Evolutionary conservation across 345 rosid genomes (phyloP), one percentile per base, ranked within the genome.

Genomic region (Lepidium africanum): DNA sequence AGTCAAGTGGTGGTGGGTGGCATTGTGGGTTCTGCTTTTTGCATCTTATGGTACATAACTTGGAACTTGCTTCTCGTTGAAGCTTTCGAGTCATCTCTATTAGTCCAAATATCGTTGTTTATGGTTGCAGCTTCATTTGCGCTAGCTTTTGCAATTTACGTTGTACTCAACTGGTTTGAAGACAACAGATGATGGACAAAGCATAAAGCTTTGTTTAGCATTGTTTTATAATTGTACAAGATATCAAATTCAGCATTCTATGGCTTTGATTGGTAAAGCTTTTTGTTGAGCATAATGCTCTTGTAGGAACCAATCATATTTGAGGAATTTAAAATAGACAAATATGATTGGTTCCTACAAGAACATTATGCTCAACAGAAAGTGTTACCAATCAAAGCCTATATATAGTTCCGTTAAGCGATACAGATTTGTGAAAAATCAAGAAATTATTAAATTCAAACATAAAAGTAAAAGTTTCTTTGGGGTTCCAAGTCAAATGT

Each of bases 1-100:
- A 76, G 81, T 72, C 98, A 92, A 84, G 85, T 92, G 52, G 72
- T 67, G 5, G 92, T 89, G 37, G 98, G 95, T 48, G 91, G 80
- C 1, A 74, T 76, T 0, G 41, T 80, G 35, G 96, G 98, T 21
- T 76, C 77, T 1, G 9, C 67, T 33, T 82, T 89, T 76, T 81
- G 85, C 32, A 69, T 74, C 46, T 56, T 87, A 23, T 89, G 96
- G 91, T 76, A 75, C 67, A 63, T 72, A 75, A 65, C 74, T 32
- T 92, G 98, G 96, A 57, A 81, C 27, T 64, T 68, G 10, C 7
- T 78, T 35, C 81, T 89, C 67, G 60, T 72, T 61, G 75, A 80
- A 72, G 89, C 88, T 10, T 89, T 81, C 19, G 54, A 59, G 55
- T 87, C 91, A n/a, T 80, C 78, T 10, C 57, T 80, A 38, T 76